Evolutionary conservation across 345 rosid species (phyloP), one percentile per base, ranked within the genome.

Genomic region (Bruguiera sexangula): DNA sequence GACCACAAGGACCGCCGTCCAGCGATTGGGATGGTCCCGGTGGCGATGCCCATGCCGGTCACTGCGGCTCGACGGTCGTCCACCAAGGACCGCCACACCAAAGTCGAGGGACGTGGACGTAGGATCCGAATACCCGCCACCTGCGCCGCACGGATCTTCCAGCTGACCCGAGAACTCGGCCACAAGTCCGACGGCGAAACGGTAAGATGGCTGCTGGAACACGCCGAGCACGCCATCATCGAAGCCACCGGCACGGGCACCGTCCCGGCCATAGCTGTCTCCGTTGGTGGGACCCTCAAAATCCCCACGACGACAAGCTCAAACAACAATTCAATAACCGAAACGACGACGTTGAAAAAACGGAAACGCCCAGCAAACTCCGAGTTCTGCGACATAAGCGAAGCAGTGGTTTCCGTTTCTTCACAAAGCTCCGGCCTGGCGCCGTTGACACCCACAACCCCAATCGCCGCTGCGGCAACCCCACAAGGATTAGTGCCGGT

Each of bases 111-210:
- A 21, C 85, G 85, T 7, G 87, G 87, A 15, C 80, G 87, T 18
- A 84, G 87, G 83, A 84, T 84, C 71, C 83, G 87, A 70, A 84
- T 84, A 70, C 87, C 87, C 26, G 87, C 87, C 32, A 75, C 87
- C 8, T 84, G 85, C 68, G 87, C 85, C 19, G 87, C 87, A 18
- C 78, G 85, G 65, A 80, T 82, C 52, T 82, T 84, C 73, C 84
- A 82, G 32, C 71, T 80, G 6, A 84, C 88, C 39, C 77, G 81
- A 19, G 84, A 84, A 70, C 74, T 78, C 37, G 85, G 84, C 63
- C 85, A 84, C 53, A 84, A 77, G 66, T 81, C 85, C 11, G 83
- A 81, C 69, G 87, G 88, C 10, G 85, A 82, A 73, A 84, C 85
- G 22, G 81, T 84, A 19, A 71, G 84, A 69, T 82, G 88, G 88